Conservation (phyloP, 805 yeast species). For the Ogataea saltuana region DNA sequence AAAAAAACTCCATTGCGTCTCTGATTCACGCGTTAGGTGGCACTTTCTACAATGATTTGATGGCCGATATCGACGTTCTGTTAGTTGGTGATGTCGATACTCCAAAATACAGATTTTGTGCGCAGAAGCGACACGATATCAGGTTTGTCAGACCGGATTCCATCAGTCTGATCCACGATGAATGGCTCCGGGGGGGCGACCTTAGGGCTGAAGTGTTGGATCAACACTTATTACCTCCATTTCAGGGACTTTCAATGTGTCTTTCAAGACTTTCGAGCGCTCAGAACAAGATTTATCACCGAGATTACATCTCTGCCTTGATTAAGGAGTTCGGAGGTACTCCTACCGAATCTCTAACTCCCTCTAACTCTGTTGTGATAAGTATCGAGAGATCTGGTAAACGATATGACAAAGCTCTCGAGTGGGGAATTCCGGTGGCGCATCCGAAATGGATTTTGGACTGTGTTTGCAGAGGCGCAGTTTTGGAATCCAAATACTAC, state of each 20-base stretch:
- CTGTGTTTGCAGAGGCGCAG: constrained; percentile 45
- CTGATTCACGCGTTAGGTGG: constrained; percentile 63
- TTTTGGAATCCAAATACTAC: constrained; percentile 43
- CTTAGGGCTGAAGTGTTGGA: constrained; percentile 18
- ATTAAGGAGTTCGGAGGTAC: constrained; percentile 50
- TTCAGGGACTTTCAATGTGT: constrained; percentile 47
- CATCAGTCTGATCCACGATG: constrained; percentile 44
- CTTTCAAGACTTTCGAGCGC: constrained; percentile 40
- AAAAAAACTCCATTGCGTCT: constrained; percentile 44
- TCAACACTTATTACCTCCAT: constrained; percentile 39
- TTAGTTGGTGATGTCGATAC: constrained; percentile 60
- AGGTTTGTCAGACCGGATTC: constrained; percentile 50
- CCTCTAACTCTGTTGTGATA: constrained; percentile 44
- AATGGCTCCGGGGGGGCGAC: constrained; percentile 52
- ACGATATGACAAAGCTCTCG: constrained; percentile 51
- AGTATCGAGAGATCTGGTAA: constrained; percentile 54
- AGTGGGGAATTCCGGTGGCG: constrained; percentile 53
- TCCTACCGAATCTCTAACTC: constrained; percentile 51
- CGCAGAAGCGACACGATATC: constrained; percentile 56
- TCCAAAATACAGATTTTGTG: constrained; percentile 54
- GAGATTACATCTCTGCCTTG: constrained; percentile 35
- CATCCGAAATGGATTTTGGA: constrained; percentile 55
- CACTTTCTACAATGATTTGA: constrained; percentile 51
- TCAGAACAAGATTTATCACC: constrained; percentile 27
- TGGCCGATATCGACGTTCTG: constrained; percentile 59